These are phyloP conservation scores for Solanum bulbocastanum DNA, from an alignment of 257 asterid genomes.

Conservation along the genomic window DNA sequence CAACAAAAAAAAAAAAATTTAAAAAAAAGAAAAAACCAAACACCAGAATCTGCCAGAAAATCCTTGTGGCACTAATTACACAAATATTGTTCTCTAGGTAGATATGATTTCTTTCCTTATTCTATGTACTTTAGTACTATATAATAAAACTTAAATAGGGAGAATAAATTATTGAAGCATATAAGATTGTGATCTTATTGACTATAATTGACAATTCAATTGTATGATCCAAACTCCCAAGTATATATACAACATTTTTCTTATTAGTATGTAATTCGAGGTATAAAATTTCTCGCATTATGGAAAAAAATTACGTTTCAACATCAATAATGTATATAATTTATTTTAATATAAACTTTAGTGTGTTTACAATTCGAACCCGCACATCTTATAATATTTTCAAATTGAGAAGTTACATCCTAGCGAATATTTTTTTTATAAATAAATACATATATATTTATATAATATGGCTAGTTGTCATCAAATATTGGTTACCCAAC, in stretches of 20 bases:
- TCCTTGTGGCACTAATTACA: not conserved
- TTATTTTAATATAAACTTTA: too few relatives aligned
- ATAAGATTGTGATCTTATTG: not conserved
- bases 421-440: not conserved
- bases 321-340: too few relatives aligned
- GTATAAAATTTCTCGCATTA: fast-evolving
- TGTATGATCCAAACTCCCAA: not conserved
- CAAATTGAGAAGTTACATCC: not conserved
- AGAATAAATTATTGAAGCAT: not conserved
- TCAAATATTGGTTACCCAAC: not conserved
- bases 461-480: not conserved
- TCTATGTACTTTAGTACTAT: not conserved
- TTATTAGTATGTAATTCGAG: too few relatives aligned
- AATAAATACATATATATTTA: not conserved
- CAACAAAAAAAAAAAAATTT: too few relatives aligned
- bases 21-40: not conserved
- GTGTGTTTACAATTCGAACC: fast-evolving
- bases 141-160: not conserved
- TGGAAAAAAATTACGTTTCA: not conserved
- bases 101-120: not conserved
- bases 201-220: not conserved
- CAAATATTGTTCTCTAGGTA: not conserved
- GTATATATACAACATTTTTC: too few relatives aligned
- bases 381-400: too few relatives aligned
- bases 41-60: not conserved